phyloP scores from a whole-genome alignment of 768 basidiomycete genomes.

The Hericium erinaceus region DNA sequence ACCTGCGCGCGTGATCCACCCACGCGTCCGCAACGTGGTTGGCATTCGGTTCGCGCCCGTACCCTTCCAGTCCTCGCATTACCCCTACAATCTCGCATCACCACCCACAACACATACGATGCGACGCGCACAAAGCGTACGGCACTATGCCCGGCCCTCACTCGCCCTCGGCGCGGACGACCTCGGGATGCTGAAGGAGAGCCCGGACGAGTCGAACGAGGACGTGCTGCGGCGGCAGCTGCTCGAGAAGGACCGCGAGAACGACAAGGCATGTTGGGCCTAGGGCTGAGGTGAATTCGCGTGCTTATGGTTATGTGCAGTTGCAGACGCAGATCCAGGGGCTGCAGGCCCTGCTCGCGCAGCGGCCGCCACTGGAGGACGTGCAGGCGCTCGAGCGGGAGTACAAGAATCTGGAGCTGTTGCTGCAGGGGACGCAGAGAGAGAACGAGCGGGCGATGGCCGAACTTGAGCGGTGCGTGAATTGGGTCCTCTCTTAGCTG shows the following conservation, averaged over 20 bases:
- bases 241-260: constrained; percentile 14
- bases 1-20: background rate
- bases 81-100: background rate
- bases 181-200: constrained; percentile 11
- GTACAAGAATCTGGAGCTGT: constrained; percentile 63
- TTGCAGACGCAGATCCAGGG: constrained; percentile 51
- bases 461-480: constrained; percentile 58
- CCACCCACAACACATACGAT: background rate
- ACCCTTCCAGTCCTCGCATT: background rate
- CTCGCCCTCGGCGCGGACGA: constrained; percentile 6
- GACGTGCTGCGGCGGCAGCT: constrained; percentile 10
- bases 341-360: constrained; percentile 55
- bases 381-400: constrained; percentile 64
- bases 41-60: background rate
- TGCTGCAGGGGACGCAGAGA: constrained; percentile 71
- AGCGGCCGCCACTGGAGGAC: constrained; percentile 58
- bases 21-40: background rate
- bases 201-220: constrained; percentile 7
- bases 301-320: constrained; percentile 24
- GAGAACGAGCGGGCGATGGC: constrained; percentile 84
- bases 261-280: constrained; percentile 6
- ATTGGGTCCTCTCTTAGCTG: no score
- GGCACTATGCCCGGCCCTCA: constrained; percentile 9
- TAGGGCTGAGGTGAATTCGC: background rate
- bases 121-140: constrained; percentile 13